Percentiles rank a stretch among this genome's conserved stretches.
phyloP scores from a whole-genome alignment of 2,329 filamentous ascomycete species.

The Beauveria sp. region DNA sequence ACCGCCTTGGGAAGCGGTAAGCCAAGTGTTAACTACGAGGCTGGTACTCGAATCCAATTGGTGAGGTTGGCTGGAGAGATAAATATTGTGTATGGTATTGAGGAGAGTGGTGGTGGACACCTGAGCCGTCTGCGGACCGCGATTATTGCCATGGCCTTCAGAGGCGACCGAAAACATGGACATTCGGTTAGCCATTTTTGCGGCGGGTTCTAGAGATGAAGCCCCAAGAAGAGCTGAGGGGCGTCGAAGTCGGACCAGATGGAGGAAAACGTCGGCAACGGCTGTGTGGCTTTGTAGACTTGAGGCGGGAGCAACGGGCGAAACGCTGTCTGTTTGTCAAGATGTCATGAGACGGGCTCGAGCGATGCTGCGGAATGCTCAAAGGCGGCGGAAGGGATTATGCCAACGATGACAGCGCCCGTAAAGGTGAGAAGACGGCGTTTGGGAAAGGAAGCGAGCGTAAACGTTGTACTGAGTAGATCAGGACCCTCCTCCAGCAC shows the following conservation, averaged over 20 bases:
- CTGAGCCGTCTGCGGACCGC: conserved; percentile 64
- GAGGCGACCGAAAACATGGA: conserved; percentile 63
- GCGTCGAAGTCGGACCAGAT: conserved; percentile 11
- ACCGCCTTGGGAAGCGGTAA: conserved; percentile 66
- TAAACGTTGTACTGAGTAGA: neutral
- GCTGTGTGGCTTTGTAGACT: neutral
- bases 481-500: neutral
- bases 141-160: conserved; percentile 51
- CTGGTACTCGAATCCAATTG: conserved; percentile 83
- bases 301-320: neutral
- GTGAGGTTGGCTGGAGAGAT: conserved; percentile 75
- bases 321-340: neutral
- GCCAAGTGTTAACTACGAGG: conserved; percentile 91
- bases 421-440: neutral
- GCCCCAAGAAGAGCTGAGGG: conserved; percentile 32
- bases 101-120: conserved; percentile 89
- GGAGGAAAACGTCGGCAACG: neutral
- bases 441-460: neutral
- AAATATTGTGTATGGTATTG: conserved; percentile 86
- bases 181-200: conserved; percentile 54
- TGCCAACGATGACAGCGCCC: neutral
- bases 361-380: neutral
- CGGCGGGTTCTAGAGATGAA: conserved; percentile 14
- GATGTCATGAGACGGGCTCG: neutral
- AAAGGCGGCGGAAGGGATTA: neutral